phyloP scores from a whole-genome alignment of 2,329 filamentous ascomycete species.

The Dothideomycetes sp. region DNA sequence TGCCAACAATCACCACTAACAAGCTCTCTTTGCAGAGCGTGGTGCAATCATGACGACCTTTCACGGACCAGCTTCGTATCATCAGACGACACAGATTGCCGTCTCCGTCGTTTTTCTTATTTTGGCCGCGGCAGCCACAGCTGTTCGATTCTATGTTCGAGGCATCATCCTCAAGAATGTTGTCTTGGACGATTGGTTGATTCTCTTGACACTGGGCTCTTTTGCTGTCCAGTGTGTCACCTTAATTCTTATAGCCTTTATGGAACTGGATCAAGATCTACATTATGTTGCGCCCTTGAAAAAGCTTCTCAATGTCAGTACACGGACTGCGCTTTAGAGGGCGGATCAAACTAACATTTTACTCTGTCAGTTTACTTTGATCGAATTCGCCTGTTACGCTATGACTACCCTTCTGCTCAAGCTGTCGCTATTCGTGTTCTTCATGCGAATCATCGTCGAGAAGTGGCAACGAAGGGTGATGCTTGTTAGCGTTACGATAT shows the following conservation, averaged over 20 bases:
- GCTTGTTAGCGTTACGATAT: conserved; percentile 19
- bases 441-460: conserved; percentile 33
- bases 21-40: too few species aligned
- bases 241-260: conserved; percentile 15
- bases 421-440: conserved; percentile 38
- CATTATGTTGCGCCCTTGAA: not conserved
- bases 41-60: too few species aligned
- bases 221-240: conserved; percentile 23
- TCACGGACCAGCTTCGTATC: too few species aligned
- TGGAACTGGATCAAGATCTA: not conserved
- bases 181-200: conserved; percentile 36
- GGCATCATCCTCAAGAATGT: conserved; percentile 30
- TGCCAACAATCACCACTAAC: too few species aligned
- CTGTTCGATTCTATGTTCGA: conserved; percentile 33
- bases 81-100: too few species aligned
- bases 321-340: too few species aligned
- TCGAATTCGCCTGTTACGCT: conserved; percentile 32
- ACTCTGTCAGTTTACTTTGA: conserved; percentile 13
- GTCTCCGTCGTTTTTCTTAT: too few species aligned
- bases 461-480: conserved; percentile 29
- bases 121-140: too few species aligned
- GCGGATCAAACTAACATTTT: too few species aligned
- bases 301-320: not conserved
- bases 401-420: conserved; percentile 34
- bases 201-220: conserved; percentile 32